A percentile compares a stretch with the other conserved stretches of the same genome.
phyloP scores from a whole-genome alignment of 257 asterid species.

The Penstemon newberryi region DNA sequence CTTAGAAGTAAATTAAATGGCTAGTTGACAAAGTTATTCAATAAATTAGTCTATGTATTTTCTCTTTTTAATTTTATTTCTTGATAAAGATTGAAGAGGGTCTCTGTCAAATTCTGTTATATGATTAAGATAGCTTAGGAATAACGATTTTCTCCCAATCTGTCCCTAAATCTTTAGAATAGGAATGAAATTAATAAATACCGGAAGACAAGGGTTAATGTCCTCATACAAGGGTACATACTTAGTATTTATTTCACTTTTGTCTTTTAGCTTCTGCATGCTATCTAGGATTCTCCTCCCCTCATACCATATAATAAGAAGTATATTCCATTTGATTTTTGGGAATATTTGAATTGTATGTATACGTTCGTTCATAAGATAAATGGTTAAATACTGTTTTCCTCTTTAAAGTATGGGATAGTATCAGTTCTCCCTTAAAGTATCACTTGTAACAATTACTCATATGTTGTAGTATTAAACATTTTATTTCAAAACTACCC shows the following conservation, averaged over 20 bases:
- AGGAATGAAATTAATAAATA: slow-evolving; percentile 18
- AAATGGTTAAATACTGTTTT: too few species aligned
- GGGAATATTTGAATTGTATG: too few species aligned
- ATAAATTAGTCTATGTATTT: too few species aligned
- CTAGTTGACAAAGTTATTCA: too few species aligned
- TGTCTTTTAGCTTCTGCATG: slow-evolving; percentile 20
- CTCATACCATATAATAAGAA: background rate
- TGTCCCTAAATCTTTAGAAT: slow-evolving; percentile 41
- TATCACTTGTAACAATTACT: background rate
- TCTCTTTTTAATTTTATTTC: too few species aligned
- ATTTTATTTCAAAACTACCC: background rate
- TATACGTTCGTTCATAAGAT: too few species aligned
- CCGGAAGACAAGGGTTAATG: slow-evolving; percentile 60
- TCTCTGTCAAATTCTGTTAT: background rate
- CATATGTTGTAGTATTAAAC: background rate
- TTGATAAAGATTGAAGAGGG: background rate
- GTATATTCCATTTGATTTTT: too few species aligned
- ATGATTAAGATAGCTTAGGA: slow-evolving; percentile 21
- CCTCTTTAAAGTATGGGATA: too few species aligned
- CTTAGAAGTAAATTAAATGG: too few species aligned
- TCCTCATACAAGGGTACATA: slow-evolving; percentile 46
- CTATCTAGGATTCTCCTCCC: slow-evolving; percentile 11
- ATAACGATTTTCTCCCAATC: slow-evolving; percentile 35
- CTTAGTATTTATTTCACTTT: slow-evolving; percentile 29
- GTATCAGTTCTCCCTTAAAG: background rate